Conservation (phyloP, 768 basidiomycete species). For the Symmetrospora coprosmae region DNA sequence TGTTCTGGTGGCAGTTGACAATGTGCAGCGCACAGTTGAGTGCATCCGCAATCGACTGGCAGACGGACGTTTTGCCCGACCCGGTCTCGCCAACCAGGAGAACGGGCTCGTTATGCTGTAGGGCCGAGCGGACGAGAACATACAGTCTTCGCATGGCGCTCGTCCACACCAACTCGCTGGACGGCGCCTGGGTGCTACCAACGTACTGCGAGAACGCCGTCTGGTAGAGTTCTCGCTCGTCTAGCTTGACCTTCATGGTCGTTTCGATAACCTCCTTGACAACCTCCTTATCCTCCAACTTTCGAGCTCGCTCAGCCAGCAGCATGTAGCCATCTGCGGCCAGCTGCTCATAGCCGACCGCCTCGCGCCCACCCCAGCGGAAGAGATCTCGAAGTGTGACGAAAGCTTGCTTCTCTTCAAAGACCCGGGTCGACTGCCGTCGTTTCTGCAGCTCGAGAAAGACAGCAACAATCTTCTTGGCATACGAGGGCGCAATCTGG, state of each 20-base stretch:
- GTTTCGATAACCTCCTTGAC: slow-evolving; percentile 88
- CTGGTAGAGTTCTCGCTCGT: slow-evolving; percentile 55
- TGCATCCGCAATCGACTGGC: slow-evolving; percentile 68
- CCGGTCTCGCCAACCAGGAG: slow-evolving; percentile 94
- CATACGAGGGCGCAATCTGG: slow-evolving; percentile 84
- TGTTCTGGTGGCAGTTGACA: slow-evolving; percentile 94
- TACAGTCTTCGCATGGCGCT: slow-evolving; percentile 81
- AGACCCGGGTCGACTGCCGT: slow-evolving; percentile 75
- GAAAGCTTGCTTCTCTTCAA: slow-evolving; percentile 94
- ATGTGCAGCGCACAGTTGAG: slow-evolving; percentile 49
- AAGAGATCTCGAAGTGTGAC: slow-evolving; percentile 93
- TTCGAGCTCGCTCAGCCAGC: slow-evolving; percentile 74
- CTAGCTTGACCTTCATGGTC: slow-evolving; percentile 71
- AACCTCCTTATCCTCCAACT: slow-evolving; percentile 65
- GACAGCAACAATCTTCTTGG: slow-evolving; percentile 73
- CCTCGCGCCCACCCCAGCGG: slow-evolving; percentile 86
- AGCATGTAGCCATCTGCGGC: slow-evolving; percentile 97
- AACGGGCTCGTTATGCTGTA: slow-evolving; percentile 83
- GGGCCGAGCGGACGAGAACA: slow-evolving; percentile 63
- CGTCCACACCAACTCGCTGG: slow-evolving; percentile 63
- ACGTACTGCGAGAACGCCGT: slow-evolving; percentile 31
- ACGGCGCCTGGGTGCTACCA: neutral
- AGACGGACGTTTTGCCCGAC: slow-evolving; percentile 92
- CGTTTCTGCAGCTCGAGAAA: slow-evolving; percentile 87
- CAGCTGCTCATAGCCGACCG: slow-evolving; percentile 75